Conservation (phyloP, 2,329 filamentous ascomycete genomes). For the Clathrospora elynae region DNA sequence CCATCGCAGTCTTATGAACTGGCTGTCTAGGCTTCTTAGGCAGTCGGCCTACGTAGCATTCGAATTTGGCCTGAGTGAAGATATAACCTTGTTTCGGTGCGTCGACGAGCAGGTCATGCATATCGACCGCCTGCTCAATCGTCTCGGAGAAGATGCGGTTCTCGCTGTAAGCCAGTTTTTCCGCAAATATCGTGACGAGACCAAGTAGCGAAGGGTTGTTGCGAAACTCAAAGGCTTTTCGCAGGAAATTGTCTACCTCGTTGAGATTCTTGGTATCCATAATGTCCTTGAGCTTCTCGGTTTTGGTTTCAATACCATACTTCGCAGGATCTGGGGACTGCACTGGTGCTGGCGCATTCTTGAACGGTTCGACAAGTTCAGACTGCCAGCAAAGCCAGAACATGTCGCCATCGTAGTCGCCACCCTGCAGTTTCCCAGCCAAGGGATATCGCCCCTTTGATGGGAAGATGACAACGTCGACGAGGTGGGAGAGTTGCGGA, state of each 20-base stretch:
- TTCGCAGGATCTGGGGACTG: slow-evolving; percentile 53
- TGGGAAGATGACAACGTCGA: slow-evolving; percentile 81
- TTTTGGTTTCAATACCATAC: slow-evolving; percentile 59
- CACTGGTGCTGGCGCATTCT: slow-evolving; percentile 60
- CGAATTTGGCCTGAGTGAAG: slow-evolving; percentile 54
- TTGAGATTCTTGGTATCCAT: slow-evolving; percentile 24
- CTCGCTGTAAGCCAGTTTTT: slow-evolving; percentile 62
- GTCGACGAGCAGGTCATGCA: slow-evolving; percentile 56
- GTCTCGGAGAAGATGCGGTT: slow-evolving; percentile 32
- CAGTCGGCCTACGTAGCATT: slow-evolving; percentile 59
- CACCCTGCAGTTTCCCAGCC: slow-evolving; percentile 74
- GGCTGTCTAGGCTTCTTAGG: slow-evolving; percentile 57
- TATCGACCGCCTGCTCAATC: slow-evolving; percentile 40
- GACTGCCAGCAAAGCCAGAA: slow-evolving; percentile 78
- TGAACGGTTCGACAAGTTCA: slow-evolving; percentile 68
- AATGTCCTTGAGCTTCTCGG: slow-evolving; percentile 55
- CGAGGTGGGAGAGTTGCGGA: slow-evolving; percentile 67
- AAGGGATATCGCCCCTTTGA: slow-evolving; percentile 65
- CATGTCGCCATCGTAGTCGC: slow-evolving; percentile 81
- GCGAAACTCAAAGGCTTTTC: slow-evolving; percentile 62
- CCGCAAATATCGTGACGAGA: slow-evolving; percentile 66
- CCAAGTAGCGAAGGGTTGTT: slow-evolving; percentile 65
- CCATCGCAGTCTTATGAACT: slow-evolving; percentile 42
- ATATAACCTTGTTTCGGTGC: slow-evolving; percentile 55
- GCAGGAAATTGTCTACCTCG: slow-evolving; percentile 56